Evolutionary conservation across 352 stramenopile genomes (phyloP), one percentile per base, ranked within the genome.

Genomic region (Globisporangium yorkense): DNA sequence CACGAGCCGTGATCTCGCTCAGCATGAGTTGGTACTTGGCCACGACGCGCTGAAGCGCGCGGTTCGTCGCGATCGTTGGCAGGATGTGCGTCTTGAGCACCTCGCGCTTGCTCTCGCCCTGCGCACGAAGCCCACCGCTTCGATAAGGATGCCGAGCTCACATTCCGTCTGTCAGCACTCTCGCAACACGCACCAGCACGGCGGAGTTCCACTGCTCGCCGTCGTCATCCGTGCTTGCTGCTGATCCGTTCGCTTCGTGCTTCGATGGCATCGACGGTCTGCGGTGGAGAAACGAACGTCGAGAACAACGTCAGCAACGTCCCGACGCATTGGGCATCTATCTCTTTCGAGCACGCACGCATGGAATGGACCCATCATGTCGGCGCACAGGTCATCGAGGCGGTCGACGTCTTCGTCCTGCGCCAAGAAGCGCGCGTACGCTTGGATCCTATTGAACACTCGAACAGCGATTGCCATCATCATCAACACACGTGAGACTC

Each of bases 21-120:
- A 93, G 61, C 77, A 92, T 89, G 20, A 92, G 66, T 59, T 92
- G 77, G 57, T 88, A 95, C 64, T 93, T 92, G 35, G 76, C 76
- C 41, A 92, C 83, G 13, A 95, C 74, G 21, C 83, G 86, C 65
- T 95, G 86, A 15, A 95, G 71, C 50, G 80, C 74, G 37, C 83
- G 83, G 58, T 95, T 93, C 10, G 74, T 68, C 27, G 83, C 84
- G 62, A 95, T 91, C 21, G 77, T 87, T 20, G 83, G 86, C 48
- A 95, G 65, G 33, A 95, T 77, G 39, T 83, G 63, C 2, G 67
- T 68, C 48, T 83, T 88, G 31, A 95, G 70, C 43, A 95, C 62
- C 20, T 87, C 71, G n/a, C 86, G 81, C 74, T 91, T 91, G 35
- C 64, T 56, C 24, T 83, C 59, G 49, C 76, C 80, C 85, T 94